A percentile compares a stretch with the other conserved stretches of the same genome.
Conservation (phyloP, 192 early-diverging fungal genomes). For the Haplosporangium gracile region DNA sequence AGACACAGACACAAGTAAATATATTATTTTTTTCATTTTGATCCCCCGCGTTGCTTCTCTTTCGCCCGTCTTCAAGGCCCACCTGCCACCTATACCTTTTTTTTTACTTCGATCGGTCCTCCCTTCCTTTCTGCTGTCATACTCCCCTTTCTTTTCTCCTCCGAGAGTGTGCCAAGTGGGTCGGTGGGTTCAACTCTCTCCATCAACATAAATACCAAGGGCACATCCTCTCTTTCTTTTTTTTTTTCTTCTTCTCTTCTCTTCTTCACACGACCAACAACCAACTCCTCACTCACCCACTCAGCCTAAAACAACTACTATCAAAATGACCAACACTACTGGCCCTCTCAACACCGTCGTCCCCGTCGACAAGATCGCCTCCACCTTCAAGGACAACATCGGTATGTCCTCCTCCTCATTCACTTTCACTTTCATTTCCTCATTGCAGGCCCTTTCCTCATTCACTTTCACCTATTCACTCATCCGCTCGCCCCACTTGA, state of each 20-base stretch:
- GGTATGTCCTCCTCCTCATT: constrained; percentile 24
- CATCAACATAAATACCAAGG: background rate
- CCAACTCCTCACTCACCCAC: background rate
- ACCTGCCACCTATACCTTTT: constrained; percentile 7
- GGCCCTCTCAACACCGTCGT: constrained; percentile 25
- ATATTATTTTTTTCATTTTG: background rate
- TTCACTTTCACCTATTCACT: background rate
- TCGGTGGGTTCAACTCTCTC: background rate
- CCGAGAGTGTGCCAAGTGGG: background rate
- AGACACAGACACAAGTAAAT: background rate
- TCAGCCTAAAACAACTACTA: background rate
- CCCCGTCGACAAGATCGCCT: constrained; percentile 41
- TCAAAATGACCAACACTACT: constrained; percentile 15
- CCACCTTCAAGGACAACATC: constrained; percentile 52
- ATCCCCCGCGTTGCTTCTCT: background rate
- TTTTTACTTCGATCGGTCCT: no score
- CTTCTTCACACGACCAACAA: constrained; percentile 1
- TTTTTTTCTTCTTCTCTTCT: background rate
- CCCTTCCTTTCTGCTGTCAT: no score
- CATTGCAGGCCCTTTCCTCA: background rate
- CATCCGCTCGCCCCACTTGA: background rate
- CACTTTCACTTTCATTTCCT: background rate
- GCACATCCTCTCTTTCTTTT: background rate
- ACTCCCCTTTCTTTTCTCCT: no score
- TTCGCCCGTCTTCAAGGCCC: constrained; percentile 1